These are phyloP conservation scores for Diaporthe helianthi DNA, from an alignment of 2,329 filamentous ascomycete genomes.

Conservation along the genomic window DNA sequence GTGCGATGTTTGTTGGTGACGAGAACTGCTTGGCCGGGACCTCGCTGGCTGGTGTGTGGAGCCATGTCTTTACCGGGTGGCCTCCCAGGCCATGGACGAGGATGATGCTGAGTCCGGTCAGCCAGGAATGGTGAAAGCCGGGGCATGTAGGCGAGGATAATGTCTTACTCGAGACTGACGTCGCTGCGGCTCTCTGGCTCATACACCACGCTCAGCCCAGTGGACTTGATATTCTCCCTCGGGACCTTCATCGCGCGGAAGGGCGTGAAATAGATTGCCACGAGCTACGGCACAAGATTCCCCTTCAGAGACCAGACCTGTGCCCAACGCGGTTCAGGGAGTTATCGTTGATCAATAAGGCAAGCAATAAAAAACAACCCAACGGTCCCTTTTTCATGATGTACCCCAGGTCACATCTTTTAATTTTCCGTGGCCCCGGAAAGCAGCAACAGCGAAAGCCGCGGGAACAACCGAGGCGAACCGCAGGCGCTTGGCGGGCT, in stretches of 20 bases:
- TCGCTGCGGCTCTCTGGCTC: conserved; percentile 42
- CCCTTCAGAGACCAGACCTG: background rate
- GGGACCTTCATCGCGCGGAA: conserved; percentile 29
- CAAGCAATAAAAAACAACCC: background rate
- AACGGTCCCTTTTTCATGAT: background rate
- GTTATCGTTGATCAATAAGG: conserved; percentile 1
- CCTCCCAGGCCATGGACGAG: conserved; percentile 44
- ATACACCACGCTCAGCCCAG: conserved; percentile 44
- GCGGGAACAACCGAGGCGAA: conserved; percentile 4
- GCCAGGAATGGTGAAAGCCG: background rate
- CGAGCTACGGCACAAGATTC: background rate
- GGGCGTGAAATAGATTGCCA: background rate
- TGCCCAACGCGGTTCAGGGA: background rate
- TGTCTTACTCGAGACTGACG: conserved; percentile 42
- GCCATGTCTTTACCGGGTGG: conserved; percentile 44
- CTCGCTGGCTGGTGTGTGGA: conserved; percentile 16
- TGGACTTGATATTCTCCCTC: conserved; percentile 41
- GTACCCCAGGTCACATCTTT: too few relatives aligned
- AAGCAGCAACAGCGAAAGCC: too few relatives aligned
- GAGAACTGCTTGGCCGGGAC: background rate
- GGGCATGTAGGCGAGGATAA: background rate
- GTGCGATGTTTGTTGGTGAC: background rate
- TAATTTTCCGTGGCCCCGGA: too few relatives aligned
- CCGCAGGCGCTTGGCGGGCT: conserved; percentile 7
- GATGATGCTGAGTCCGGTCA: conserved; percentile 40